Evolutionary conservation across 768 basidiomycete species (phyloP), one percentile per base, ranked within the genome.

Genomic region (Ephemerocybe angulata): DNA sequence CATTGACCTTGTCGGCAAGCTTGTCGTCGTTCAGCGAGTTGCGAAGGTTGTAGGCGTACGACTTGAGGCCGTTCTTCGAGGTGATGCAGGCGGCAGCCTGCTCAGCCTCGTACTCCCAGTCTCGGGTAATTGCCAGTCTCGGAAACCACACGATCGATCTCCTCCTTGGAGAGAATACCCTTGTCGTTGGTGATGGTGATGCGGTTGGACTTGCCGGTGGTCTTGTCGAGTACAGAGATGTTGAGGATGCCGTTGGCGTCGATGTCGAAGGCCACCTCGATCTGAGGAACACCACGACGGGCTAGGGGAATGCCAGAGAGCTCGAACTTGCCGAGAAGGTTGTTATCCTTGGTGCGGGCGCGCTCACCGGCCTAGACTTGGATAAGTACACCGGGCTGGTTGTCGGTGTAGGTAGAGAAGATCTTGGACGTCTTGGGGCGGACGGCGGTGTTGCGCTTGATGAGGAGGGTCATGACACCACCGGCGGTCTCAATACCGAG

Each of bases 321-420:
- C 75, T 98, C 94, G 72, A 98, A 98, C 76, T 98, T 97, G 69
- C 95, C 96, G 68, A 98, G 90, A 29, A 94, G 72, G 78, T 98
- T 97, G 82, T 98, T 98, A 77, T 98, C 96, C 81, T 95, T 97
- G 56, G 95, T 97, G 67, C 93, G 90, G 29, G 94, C 93, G 79
- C 95, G 93, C 72, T 97, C 94, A 80, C 98, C 96, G n/a, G n/a
- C n/a, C 76, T 85, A 97, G 33, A 98, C 95, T 70, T 97, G 94
- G 72, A 98, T 97, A 66, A 97, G 85, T 42, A 98, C 95, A 80
- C 94, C 93, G 54, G 95, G 94, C 71, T 98, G 94, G 79, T 98
- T 97, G 80, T 97, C 95, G 61, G 94, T 86, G 80, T 96, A 95
- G n/a, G 96, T 98, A 37, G 95, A 98, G 85, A 98, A 97, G 67